Conservation (phyloP, 257 asterid species). For the Solanum ossicruentum region DNA sequence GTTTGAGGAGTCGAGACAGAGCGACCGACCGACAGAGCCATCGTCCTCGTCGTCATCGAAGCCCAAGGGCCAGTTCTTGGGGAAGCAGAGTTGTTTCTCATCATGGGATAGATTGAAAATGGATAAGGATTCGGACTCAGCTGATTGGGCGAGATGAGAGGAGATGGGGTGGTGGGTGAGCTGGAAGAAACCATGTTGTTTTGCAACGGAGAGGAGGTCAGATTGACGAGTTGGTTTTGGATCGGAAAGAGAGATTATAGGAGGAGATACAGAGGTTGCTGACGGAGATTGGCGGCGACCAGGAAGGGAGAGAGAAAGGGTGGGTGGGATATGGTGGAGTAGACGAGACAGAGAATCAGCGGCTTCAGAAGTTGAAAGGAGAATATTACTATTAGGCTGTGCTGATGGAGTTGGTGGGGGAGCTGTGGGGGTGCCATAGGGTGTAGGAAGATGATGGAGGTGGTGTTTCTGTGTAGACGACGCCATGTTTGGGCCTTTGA, state of each 20-base stretch:
- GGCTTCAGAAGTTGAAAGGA: constrained; percentile 15
- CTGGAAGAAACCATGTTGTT: constrained; percentile 54
- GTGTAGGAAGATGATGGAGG: constrained; percentile 23
- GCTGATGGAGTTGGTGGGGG: constrained; percentile 76
- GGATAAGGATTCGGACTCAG: constrained; percentile 29
- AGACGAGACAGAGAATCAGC: constrained; percentile 37
- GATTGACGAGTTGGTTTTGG: constrained; percentile 14
- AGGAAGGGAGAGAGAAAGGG: constrained; percentile 38
- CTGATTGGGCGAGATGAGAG: constrained; percentile 26
- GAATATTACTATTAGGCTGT: constrained; percentile 7
- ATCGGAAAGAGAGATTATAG: constrained; percentile 31
- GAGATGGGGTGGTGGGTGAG: constrained; percentile 43
- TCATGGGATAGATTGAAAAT: constrained; percentile 18
- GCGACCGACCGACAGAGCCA: constrained; percentile 20
- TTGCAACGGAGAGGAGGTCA: constrained; percentile 31
- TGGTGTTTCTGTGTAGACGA: constrained; percentile 31
- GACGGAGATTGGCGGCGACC: constrained; percentile 8
- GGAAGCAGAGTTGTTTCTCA: constrained; percentile 24
- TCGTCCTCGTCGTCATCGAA: constrained; percentile 14
- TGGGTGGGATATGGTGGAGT: constrained; percentile 60
- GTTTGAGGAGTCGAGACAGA: constrained; percentile 36
- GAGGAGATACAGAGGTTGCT: constrained; percentile 19
- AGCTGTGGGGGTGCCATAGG: constrained; percentile 31
- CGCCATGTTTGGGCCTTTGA: constrained; percentile 15
- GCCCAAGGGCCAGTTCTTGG: constrained; percentile 67